Conservation (phyloP, 2,329 filamentous ascomycete species). For the Colletotrichum chrysophilum region DNA sequence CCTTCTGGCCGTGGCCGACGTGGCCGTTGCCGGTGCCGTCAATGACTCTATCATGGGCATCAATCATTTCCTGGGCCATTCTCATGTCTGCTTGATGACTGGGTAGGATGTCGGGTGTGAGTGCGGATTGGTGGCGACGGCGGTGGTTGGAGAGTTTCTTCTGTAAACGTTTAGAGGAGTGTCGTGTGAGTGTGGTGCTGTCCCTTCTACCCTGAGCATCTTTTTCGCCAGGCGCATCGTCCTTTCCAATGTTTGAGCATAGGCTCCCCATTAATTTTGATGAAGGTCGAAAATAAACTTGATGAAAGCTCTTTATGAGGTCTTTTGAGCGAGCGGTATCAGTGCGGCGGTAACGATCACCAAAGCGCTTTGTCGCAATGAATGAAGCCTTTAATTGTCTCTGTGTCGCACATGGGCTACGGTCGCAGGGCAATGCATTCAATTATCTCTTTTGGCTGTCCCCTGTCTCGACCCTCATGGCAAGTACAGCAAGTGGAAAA, state of each 20-base stretch:
- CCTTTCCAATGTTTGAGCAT: conserved; percentile 23
- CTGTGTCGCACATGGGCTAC: not conserved
- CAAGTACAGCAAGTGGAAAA: not conserved
- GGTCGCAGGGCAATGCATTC: not conserved
- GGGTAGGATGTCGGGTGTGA: not conserved
- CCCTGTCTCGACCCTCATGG: not conserved
- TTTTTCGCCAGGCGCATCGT: conserved; percentile 21
- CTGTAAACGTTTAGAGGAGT: conserved; percentile 11
- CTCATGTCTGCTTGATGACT: conserved; percentile 3
- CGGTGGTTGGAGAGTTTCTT: conserved; percentile 1
- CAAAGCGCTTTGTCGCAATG: not conserved
- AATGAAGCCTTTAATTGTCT: not conserved
- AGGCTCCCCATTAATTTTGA: conserved; percentile 14
- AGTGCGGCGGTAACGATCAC: not conserved
- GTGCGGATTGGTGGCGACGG: not conserved
- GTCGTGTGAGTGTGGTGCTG: conserved; percentile 1
- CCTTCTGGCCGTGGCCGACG: not conserved
- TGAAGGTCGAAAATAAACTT: not conserved
- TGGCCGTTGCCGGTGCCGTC: not conserved
- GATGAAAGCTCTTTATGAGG: not conserved
- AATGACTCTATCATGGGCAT: conserved; percentile 21
- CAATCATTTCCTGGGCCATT: conserved; percentile 8
- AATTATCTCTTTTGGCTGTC: not conserved
- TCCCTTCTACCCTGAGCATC: conserved; percentile 19
- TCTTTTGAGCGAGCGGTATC: not conserved